These are phyloP conservation scores for Syzygium grande DNA, from an alignment of 345 rosid genomes.

Conservation along the genomic window DNA sequence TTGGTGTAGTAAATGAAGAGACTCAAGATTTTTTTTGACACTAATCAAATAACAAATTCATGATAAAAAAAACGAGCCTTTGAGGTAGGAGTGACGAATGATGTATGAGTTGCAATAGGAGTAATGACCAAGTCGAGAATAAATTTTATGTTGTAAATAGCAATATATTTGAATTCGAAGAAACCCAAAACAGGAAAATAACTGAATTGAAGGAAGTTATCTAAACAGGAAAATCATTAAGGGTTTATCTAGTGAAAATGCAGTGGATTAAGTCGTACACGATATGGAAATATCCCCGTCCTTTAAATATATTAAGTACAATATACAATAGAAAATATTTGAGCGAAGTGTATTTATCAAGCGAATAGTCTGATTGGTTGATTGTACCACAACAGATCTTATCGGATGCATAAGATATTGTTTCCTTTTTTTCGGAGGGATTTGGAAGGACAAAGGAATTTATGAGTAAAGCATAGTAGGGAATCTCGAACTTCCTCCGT, in stretches of 20 bases:
- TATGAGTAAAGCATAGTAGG: background rate
- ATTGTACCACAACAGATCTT: background rate
- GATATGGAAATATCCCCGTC: background rate
- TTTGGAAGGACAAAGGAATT: background rate
- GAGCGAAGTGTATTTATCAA: background rate
- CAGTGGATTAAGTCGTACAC: background rate
- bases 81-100: background rate
- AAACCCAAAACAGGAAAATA: background rate
- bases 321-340: background rate
- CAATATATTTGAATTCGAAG: background rate
- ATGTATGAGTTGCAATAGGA: background rate
- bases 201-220: background rate
- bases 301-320: background rate
- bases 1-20: background rate
- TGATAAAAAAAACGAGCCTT: background rate
- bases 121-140: background rate
- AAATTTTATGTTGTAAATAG: background rate
- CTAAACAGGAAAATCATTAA: background rate
- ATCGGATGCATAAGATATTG: background rate
- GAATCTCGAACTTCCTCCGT: background rate
- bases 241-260: background rate
- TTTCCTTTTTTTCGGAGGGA: background rate
- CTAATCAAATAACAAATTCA: background rate
- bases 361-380: background rate
- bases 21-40: background rate